Evolutionary conservation across 2,329 filamentous ascomycete genomes (phyloP).

Genomic region (Beauveria medogensis): DNA sequence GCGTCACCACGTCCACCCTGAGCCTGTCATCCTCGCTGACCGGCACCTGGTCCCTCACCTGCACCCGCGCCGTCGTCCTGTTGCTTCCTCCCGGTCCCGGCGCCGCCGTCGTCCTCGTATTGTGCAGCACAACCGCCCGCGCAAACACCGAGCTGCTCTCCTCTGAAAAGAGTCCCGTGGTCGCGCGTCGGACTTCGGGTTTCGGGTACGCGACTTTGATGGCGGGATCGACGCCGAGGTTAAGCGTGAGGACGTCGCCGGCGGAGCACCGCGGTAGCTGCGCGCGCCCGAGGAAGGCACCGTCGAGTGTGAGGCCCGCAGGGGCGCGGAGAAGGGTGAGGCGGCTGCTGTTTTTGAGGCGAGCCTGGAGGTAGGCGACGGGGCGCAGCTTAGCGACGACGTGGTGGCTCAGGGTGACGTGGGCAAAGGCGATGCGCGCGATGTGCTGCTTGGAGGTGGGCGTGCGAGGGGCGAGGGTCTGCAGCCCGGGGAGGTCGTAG

Average conservation of each 20-base stretch:
- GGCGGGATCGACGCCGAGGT: slow-evolving; percentile 48
- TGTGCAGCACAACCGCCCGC: slow-evolving; percentile 37
- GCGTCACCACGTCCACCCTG: slow-evolving; percentile 38
- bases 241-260: slow-evolving; percentile 41
- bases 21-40: slow-evolving; percentile 49
- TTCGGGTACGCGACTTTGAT: slow-evolving; percentile 45
- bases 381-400: slow-evolving; percentile 53
- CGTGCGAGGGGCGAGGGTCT: slow-evolving; percentile 45
- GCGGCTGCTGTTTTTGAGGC: slow-evolving; percentile 46
- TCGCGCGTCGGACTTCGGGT: slow-evolving; percentile 41
- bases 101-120: slow-evolving; percentile 28
- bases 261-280: slow-evolving; percentile 44
- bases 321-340: slow-evolving; percentile 48
- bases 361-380: slow-evolving; percentile 51
- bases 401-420: slow-evolving; percentile 47
- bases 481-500: slow-evolving; percentile 51
- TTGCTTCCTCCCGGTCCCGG: slow-evolving; percentile 20
- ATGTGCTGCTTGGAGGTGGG: slow-evolving; percentile 51
- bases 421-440: slow-evolving; percentile 42
- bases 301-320: slow-evolving; percentile 54
- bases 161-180: slow-evolving; percentile 41
- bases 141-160: slow-evolving; percentile 40
- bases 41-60: slow-evolving; percentile 50
- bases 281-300: slow-evolving; percentile 50
- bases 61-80: slow-evolving; percentile 32